These are phyloP conservation scores for Talaromyces atroroseus DNA, from an alignment of 2,329 filamentous ascomycete genomes.

Conservation along the genomic window DNA sequence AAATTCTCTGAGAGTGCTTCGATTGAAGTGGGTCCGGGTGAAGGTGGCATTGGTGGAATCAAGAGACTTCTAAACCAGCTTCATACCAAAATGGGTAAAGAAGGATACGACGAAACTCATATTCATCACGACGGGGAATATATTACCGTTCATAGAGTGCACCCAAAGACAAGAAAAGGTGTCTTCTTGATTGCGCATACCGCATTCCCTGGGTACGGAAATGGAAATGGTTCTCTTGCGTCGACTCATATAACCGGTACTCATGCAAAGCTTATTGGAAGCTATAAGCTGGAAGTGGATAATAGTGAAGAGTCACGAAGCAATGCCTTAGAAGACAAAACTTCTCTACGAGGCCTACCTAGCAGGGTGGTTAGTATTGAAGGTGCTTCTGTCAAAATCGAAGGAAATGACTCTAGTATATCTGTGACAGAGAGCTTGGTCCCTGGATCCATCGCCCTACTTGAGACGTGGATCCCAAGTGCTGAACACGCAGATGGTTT, in stretches of 20 bases:
- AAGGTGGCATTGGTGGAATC: constrained; percentile 79
- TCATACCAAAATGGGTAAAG: constrained; percentile 90
- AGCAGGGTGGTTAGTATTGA: constrained; percentile 70
- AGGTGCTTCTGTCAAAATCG: constrained; percentile 66
- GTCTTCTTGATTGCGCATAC: constrained; percentile 96
- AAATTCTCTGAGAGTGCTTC: constrained; percentile 59
- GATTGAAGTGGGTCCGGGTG: constrained; percentile 56
- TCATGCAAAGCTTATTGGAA: constrained; percentile 76
- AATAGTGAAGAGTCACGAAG: constrained; percentile 63
- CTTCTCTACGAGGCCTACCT: constrained; percentile 72
- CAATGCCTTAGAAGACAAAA: constrained; percentile 61
- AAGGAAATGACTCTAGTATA: constrained; percentile 70
- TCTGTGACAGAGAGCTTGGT: constrained; percentile 77
- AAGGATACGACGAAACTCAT: constrained; percentile 90
- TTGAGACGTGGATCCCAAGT: constrained; percentile 91
- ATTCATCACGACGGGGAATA: constrained; percentile 96
- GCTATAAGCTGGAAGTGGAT: constrained; percentile 89
- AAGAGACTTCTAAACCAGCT: constrained; percentile 94
- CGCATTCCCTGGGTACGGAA: constrained; percentile 85
- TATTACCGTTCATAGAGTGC: constrained; percentile 90
- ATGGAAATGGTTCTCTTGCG: constrained; percentile 72
- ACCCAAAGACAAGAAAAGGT: constrained; percentile 85
- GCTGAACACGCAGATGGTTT: constrained; percentile 78
- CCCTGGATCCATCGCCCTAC: constrained; percentile 88
- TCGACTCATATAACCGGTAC: constrained; percentile 79